A percentile compares a stretch with the other conserved stretches of the same genome.
Evolutionary conservation across 192 early-diverging fungal species (phyloP).

Genomic region (Phlyctochytrium arcticum): DNA sequence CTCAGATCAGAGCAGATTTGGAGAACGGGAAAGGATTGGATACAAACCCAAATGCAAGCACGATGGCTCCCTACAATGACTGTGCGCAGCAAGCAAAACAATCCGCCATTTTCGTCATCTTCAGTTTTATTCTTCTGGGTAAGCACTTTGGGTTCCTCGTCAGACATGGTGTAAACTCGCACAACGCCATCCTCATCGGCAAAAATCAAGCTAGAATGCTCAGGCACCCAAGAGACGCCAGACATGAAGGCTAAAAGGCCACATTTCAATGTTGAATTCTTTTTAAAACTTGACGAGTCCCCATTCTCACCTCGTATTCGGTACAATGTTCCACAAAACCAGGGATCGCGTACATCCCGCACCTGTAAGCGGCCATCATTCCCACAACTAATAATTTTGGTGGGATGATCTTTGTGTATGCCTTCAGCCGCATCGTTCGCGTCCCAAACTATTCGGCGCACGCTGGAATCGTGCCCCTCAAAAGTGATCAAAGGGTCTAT

Average conservation of each 20-base stretch:
- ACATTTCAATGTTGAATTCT: not conserved
- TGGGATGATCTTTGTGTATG: not conserved
- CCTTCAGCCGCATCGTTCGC: not conserved
- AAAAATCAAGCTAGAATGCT: not conserved
- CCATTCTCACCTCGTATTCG: slow-evolving; percentile 28
- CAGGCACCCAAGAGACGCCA: not conserved
- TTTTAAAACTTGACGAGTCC: not conserved
- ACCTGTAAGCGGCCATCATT: slow-evolving; percentile 27
- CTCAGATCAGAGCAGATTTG: not conserved
- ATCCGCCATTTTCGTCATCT: not conserved
- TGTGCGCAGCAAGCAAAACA: not conserved
- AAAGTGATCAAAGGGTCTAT: slow-evolving; percentile 24
- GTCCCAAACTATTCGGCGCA: slow-evolving; percentile 2
- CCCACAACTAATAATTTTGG: slow-evolving; percentile 11
- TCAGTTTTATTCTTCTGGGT: not conserved
- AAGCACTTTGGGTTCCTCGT: slow-evolving; percentile 23
- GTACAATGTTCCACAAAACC: slow-evolving; percentile 7
- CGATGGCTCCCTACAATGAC: not conserved
- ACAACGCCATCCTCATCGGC: slow-evolving; percentile 27
- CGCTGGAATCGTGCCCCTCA: slow-evolving; percentile 26
- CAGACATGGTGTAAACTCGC: slow-evolving; percentile 19
- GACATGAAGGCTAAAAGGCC: not conserved
- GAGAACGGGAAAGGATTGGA: not conserved
- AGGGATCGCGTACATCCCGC: slow-evolving; percentile 34
- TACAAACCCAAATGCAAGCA: slow-evolving; percentile 20